Percentiles rank a stretch among this genome's conserved stretches.
phyloP scores from a whole-genome alignment of 2,329 filamentous ascomycete genomes.

The Chaetomium strumarium region DNA sequence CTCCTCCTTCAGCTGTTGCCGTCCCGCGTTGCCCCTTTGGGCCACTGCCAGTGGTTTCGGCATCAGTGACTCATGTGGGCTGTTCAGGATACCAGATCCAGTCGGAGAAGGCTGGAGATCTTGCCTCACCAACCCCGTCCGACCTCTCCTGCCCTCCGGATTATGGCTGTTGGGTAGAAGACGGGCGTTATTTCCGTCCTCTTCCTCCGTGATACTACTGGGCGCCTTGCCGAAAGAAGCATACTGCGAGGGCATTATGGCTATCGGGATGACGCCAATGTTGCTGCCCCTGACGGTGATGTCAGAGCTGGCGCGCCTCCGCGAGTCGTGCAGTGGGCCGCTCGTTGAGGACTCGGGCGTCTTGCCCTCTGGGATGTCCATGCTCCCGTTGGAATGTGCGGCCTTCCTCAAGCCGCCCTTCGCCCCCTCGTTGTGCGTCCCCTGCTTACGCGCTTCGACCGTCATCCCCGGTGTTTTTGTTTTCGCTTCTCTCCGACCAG shows the following conservation, averaged over 20 bases:
- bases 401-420: background rate
- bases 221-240: slow-evolving; percentile 5
- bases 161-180: background rate
- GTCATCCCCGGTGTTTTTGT: no score
- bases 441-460: background rate
- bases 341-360: background rate
- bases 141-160: no score
- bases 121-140: background rate
- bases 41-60: background rate
- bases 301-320: background rate
- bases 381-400: background rate
- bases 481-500: slow-evolving; percentile 7
- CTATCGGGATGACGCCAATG: slow-evolving; percentile 17
- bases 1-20: background rate
- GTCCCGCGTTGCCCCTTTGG: background rate
- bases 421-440: background rate
- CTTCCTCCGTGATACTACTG: background rate
- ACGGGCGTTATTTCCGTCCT: background rate
- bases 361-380: background rate
- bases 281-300: background rate
- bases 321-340: background rate
- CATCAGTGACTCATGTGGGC: background rate
- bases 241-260: slow-evolving; percentile 8
- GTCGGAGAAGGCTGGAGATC: background rate
- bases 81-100: background rate